Conservation (phyloP, 805 yeast genomes). For the Saccharomycopsis vini region DNA sequence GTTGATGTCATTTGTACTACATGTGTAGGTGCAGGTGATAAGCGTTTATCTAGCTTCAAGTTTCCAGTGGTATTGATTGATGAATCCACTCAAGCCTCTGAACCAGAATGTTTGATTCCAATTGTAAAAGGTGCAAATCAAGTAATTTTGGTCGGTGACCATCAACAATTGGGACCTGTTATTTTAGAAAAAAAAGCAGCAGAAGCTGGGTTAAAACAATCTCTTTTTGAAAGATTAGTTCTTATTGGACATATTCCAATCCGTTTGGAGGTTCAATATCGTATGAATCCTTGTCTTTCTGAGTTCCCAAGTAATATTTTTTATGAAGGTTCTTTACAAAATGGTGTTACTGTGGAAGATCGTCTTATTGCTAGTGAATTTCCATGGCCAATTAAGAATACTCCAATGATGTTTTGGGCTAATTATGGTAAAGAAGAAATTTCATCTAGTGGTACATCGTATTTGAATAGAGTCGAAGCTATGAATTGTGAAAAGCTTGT, state of each 20-base stretch:
- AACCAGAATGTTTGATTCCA: conserved; percentile 86
- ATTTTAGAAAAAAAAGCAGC: conserved; percentile 73
- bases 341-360: conserved; percentile 77
- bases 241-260: conserved; percentile 77
- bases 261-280: conserved; percentile 82
- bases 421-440: conserved; percentile 85
- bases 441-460: conserved; percentile 72
- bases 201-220: conserved; percentile 78
- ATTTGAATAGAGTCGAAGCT: conserved; percentile 80
- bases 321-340: conserved; percentile 85
- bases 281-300: conserved; percentile 86
- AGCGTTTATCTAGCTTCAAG: conserved; percentile 41
- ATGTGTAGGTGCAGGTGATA: conserved; percentile 87
- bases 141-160: conserved; percentile 88
- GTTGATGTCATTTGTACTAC: conserved; percentile 85
- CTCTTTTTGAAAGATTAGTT: conserved; percentile 80
- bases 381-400: conserved; percentile 84
- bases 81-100: conserved; percentile 90
- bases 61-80: conserved; percentile 82
- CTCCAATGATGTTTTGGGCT: conserved; percentile 96
- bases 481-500: conserved; percentile 77
- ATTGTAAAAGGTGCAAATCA: conserved; percentile 84
- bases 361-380: conserved; percentile 51
- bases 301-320: conserved; percentile 88
- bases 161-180: conserved; percentile 92